Conservation (phyloP, 2,329 filamentous ascomycete species). For the Podosphaera aphanis region DNA sequence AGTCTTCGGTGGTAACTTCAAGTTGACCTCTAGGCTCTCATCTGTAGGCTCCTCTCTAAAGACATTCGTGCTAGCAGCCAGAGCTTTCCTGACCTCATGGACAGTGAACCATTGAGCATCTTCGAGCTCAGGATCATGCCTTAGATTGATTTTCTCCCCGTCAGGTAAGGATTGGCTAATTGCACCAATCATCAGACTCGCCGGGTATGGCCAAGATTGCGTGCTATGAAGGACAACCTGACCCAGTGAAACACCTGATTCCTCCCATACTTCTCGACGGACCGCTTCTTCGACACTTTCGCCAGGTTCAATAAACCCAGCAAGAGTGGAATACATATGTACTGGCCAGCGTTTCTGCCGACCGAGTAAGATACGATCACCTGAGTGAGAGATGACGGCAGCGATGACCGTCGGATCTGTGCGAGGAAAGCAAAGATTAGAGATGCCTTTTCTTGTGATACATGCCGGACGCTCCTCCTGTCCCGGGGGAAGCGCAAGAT, state of each 20-base stretch:
- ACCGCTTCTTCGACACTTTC: slow-evolving; percentile 73
- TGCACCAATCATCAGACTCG: slow-evolving; percentile 67
- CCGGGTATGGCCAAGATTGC: slow-evolving; percentile 73
- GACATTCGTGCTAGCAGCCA: slow-evolving; percentile 41
- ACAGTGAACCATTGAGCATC: slow-evolving; percentile 71
- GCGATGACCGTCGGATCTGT: slow-evolving; percentile 81
- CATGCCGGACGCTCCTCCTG: slow-evolving; percentile 40
- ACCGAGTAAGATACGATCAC: slow-evolving; percentile 46
- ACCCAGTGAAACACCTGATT: slow-evolving; percentile 53
- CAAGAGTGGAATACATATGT: slow-evolving; percentile 72
- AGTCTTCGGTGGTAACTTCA: slow-evolving; percentile 63
- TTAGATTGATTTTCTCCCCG: slow-evolving; percentile 59
- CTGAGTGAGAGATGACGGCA: slow-evolving; percentile 65
- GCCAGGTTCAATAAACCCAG: slow-evolving; percentile 65
- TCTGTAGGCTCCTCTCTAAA: slow-evolving; percentile 39
- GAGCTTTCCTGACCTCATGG: slow-evolving; percentile 56
- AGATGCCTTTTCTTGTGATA: slow-evolving; percentile 60
- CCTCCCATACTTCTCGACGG: slow-evolving; percentile 66
- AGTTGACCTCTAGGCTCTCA: slow-evolving; percentile 49
- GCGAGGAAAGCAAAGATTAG: slow-evolving; percentile 76
- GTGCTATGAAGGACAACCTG: slow-evolving; percentile 62
- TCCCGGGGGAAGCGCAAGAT: slow-evolving; percentile 24
- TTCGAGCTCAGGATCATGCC: slow-evolving; percentile 79
- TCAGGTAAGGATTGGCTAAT: slow-evolving; percentile 64
- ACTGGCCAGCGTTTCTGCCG: slow-evolving; percentile 64